Base-by-base conservation (phyloP, 2,329 filamentous ascomycete species). In the Alternaria sp. region DNA sequence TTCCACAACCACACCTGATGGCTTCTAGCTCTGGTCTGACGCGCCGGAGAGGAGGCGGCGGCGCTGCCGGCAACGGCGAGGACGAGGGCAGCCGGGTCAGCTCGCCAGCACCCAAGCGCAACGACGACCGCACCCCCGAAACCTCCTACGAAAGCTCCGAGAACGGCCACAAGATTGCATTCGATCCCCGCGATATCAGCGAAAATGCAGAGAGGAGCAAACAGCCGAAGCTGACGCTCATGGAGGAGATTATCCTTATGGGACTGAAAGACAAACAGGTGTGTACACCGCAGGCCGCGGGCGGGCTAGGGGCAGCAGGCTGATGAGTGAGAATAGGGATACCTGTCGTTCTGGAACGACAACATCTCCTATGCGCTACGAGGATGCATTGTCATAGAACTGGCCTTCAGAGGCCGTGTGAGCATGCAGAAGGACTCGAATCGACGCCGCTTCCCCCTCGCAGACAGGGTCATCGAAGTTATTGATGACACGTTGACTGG, bases 331-430 rank as follows among this genome's bases (percentile, higher is more conserved):
- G 58, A 52, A 59, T 64, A 97, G 93, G 95, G 95, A 68, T 98
- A 99, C 78, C 89, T 99, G 65, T 98, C 94, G 30, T 99, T 99
- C 82, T 99, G 95, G 95, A 99, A 99, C 82, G 95, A 99, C 82
- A 99, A 99, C 83, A 99, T 99, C 76, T 97, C 94, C 62, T 99
- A 99, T 80, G 95, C 95, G 67, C 86, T 99, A 64, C 90, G 95
- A 79, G 95, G 95, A 77, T 99, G 95, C 82, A 99, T 99, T 78
- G 95, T 99, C 70, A 92, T 98, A 80, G 95, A 99, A 81, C 85
- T 99, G 73, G 95, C 95, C 65, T 96, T 99, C 82, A 88, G 95
- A 67, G 95, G 95, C 76, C 91, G 95, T 72, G 91, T 99, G 81
- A 94, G 91, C 86, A 99, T 99, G 95, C 93, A 98, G 80, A 97